Evolutionary conservation across 768 basidiomycete genomes (phyloP).

Genomic region (Pleurotus cornucopiae): DNA sequence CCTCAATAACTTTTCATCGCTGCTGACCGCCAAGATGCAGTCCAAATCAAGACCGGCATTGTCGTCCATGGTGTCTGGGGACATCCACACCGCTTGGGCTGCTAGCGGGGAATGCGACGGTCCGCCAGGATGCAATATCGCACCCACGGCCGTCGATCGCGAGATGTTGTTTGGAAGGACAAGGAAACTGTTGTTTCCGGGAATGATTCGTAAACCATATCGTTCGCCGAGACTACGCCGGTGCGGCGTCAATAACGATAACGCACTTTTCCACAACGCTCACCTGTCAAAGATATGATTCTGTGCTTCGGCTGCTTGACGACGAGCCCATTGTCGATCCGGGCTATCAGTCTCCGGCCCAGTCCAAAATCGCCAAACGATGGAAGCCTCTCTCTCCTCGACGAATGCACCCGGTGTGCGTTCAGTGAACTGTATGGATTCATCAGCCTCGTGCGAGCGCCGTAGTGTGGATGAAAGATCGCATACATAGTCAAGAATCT

Average conservation of each 20-base stretch:
- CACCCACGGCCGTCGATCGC: conserved; percentile 77
- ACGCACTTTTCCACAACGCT: neutral
- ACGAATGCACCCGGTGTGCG: conserved; percentile 84
- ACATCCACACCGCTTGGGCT: conserved; percentile 35
- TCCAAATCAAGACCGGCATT: conserved; percentile 21
- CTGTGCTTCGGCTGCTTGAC: conserved; percentile 88
- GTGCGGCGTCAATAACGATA: too few species aligned
- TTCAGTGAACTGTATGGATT: conserved; percentile 67
- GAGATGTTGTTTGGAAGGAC: conserved; percentile 81
- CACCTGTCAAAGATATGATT: conserved; percentile 86
- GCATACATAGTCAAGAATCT: conserved; percentile 76
- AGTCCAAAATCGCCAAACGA: conserved; percentile 86
- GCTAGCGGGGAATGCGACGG: conserved; percentile 35
- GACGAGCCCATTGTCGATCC: conserved; percentile 76
- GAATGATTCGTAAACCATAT: conserved; percentile 80
- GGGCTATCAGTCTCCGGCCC: conserved; percentile 38
- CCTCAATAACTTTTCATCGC: conserved; percentile 76
- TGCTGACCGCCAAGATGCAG: conserved; percentile 32
- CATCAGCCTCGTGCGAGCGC: neutral
- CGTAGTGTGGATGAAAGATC: neutral
- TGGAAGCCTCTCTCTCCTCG: conserved; percentile 77
- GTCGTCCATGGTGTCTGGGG: conserved; percentile 30
- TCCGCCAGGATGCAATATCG: conserved; percentile 68
- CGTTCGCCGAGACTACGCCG: conserved; percentile 66
- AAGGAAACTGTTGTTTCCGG: conserved; percentile 75